Conservation (phyloP, 768 basidiomycete species). For the Austroboletus festivus region DNA sequence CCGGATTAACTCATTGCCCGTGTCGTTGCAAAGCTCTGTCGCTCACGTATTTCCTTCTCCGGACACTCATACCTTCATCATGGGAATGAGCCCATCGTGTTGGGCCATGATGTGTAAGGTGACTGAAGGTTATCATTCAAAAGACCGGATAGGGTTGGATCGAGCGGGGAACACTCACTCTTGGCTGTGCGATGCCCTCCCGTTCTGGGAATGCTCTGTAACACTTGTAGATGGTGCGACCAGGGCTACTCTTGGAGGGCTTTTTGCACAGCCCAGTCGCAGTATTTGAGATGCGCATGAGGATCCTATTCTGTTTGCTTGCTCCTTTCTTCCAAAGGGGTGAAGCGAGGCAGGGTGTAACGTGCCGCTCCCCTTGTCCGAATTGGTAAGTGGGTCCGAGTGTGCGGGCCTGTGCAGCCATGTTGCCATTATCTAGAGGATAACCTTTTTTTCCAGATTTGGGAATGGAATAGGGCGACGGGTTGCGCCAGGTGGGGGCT, state of each 20-base stretch:
- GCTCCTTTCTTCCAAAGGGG: no score
- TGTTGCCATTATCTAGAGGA: background rate
- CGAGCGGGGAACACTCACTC: background rate
- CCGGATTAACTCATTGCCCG: slow-evolving; percentile 14
- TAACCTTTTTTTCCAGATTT: slow-evolving; percentile 7
- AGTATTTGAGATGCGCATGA: background rate
- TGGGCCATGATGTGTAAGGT: slow-evolving; percentile 5
- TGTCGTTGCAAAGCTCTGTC: slow-evolving; percentile 7
- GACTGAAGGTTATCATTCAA: slow-evolving; percentile 1
- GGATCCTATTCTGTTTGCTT: no score
- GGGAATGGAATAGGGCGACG: slow-evolving; percentile 4
- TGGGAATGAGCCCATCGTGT: slow-evolving; percentile 6
- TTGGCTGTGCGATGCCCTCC: background rate
- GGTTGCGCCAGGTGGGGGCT: background rate
- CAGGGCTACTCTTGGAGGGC: no score
- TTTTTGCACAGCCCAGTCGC: background rate
- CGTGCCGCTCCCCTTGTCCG: background rate
- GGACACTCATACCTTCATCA: slow-evolving; percentile 3
- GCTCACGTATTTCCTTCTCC: background rate
- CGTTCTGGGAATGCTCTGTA: background rate
- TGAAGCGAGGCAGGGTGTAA: no score
- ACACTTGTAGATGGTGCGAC: no score
- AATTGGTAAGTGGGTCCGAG: slow-evolving; percentile 12
- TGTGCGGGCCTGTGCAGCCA: background rate
- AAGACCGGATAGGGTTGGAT: background rate